These are phyloP conservation scores for Cladosporium sp. DNA, from an alignment of 2,329 filamentous ascomycete species.

Conservation along the genomic window DNA sequence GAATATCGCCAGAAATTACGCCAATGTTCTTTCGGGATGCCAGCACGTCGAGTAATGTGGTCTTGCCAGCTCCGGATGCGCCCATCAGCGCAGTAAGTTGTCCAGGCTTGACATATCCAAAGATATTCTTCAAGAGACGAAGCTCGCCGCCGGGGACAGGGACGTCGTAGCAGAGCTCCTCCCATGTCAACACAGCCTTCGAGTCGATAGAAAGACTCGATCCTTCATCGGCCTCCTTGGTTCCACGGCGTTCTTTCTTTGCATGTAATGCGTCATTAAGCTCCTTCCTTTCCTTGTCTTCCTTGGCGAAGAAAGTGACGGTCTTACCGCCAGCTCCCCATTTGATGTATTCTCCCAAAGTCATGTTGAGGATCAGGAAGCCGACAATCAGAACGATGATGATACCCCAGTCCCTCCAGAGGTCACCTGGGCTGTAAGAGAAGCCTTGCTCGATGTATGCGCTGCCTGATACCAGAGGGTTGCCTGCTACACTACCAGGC, in stretches of 20 bases:
- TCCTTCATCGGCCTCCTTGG: slow-evolving; percentile 43
- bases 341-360: slow-evolving; percentile 76
- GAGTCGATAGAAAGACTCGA: slow-evolving; percentile 55
- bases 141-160: slow-evolving; percentile 50
- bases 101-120: slow-evolving; percentile 54
- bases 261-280: slow-evolving; percentile 65
- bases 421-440: slow-evolving; percentile 64
- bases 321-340: slow-evolving; percentile 80
- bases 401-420: slow-evolving; percentile 86
- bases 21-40: slow-evolving; percentile 66
- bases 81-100: slow-evolving; percentile 55
- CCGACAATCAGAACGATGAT: slow-evolving; percentile 72
- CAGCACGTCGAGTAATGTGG: slow-evolving; percentile 78
- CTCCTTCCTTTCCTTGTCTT: slow-evolving; percentile 65
- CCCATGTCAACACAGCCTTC: slow-evolving; percentile 59
- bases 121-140: slow-evolving; percentile 49
- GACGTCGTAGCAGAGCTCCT: slow-evolving; percentile 53
- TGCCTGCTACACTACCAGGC: slow-evolving; percentile 69
- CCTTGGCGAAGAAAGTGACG: slow-evolving; percentile 73
- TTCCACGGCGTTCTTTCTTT: slow-evolving; percentile 58
- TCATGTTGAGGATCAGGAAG: slow-evolving; percentile 74
- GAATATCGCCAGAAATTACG: slow-evolving; percentile 63
- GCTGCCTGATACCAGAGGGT: slow-evolving; percentile 62
- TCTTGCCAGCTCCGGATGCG: slow-evolving; percentile 75
- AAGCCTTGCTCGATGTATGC: slow-evolving; percentile 71